Evolutionary conservation across 176 grass and related monocot genomes (phyloP).

Genomic region (Oryza nivara): DNA sequence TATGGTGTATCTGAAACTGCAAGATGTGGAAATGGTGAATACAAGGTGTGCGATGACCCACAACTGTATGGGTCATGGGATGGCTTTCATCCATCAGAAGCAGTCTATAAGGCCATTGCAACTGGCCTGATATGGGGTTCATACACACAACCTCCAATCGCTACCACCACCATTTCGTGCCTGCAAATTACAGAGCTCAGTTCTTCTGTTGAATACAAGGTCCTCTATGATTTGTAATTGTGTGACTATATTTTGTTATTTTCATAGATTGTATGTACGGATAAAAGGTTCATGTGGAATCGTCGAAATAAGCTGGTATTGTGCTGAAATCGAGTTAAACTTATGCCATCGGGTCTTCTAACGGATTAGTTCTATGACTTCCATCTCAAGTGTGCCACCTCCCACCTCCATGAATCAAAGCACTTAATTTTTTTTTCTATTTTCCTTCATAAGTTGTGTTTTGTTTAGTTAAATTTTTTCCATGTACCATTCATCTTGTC

Average conservation of each 20-base stretch:
- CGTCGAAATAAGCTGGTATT: too few species aligned
- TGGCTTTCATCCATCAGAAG: conserved; percentile 56
- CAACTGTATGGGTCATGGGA: conserved; percentile 65
- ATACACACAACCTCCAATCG: conserved; percentile 48
- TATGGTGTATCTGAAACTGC: conserved; percentile 21
- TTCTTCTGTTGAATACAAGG: conserved; percentile 38
- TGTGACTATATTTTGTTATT: conserved; percentile 3
- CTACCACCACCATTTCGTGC: conserved; percentile 1
- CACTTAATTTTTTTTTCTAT: too few species aligned
- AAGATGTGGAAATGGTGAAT: conserved; percentile 44
- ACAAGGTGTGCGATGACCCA: conserved; percentile 49
- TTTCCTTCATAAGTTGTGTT: too few species aligned
- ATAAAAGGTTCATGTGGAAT: background rate
- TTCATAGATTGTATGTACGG: background rate
- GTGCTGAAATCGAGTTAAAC: too few species aligned
- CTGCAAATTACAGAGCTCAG: background rate
- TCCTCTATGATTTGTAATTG: conserved; percentile 24
- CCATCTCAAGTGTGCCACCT: too few species aligned
- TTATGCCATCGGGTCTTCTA: too few species aligned
- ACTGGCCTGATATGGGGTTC: conserved; percentile 48
- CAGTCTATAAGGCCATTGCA: conserved; percentile 55
- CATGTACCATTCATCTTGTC: too few species aligned
- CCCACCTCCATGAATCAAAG: too few species aligned
- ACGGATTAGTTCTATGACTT: too few species aligned
- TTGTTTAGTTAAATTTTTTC: too few species aligned